Base-by-base conservation (phyloP, 345 rosid genomes). In the Orychophragmus violaceus region DNA sequence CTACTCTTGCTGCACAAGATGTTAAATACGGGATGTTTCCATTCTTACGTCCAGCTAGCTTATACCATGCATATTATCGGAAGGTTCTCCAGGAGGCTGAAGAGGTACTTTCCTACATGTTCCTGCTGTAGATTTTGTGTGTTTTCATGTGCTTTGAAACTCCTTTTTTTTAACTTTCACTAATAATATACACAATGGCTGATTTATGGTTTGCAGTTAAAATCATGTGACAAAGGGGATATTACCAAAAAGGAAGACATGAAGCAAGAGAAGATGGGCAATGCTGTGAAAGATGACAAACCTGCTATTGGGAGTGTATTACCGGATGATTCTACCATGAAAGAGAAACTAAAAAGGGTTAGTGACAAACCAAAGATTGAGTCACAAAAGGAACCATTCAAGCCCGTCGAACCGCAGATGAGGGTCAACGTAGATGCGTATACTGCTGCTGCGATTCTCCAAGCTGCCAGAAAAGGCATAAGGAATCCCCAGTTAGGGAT, bases 401-500 rank as follows among this genome's bases (percentile, higher is more conserved):
- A 77, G 79, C 79, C 79, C 29, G 28, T 79, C 46, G 79, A 76
- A 69, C 83, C 71, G 12, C 83, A 82, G 69, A 69, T 62, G 62
- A 85, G 84, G 57, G 82, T 94, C 55, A 73, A 48, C 63, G 82
- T 90, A 41, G 48, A 41, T 41, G 48, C 6, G 21, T 14, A 41
- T 8, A 41, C 48, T 41, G 48, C 48, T 16, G 98, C 95, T 39
- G 98, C 97, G 50, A 94, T 94, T 74, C 92, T 94, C 75, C 89
- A 90, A 80, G 99, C 86, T 5, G 99, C 90, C 57, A 87, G 83
- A 32, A 83, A 84, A 81, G 99, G 99, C 71, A 78, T 90, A 35
- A 88, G 74, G 80, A 76, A 88, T 75, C 96, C 97, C 64, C 82
- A 81, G 62, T 25, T 90, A 60, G 87, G 74, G 33, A 57, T 78